Base-by-base conservation (phyloP, 1,284 basidiomycete genomes). In the Omphalotus olearius region DNA sequence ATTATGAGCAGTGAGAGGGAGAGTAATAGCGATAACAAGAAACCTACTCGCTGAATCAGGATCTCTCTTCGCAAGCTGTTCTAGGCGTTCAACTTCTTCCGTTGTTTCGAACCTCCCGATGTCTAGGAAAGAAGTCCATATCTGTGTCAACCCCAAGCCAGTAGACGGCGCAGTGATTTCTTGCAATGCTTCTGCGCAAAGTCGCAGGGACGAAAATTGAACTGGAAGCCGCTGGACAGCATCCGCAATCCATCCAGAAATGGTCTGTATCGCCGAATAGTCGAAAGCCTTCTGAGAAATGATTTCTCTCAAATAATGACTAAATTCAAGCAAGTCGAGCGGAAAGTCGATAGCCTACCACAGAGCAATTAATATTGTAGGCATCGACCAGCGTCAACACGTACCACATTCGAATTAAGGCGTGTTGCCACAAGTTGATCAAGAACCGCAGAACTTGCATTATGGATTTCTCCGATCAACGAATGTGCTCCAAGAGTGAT, bases 91-190 rank as follows among this genome's bases (percentile, higher is more conserved):
- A 47, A 28, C 47, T 28, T 28, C 52, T 9, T 54, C 23, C 6
- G 33, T 13, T 16, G 38, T 51, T 53, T 33, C 53, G 59, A 18
- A 59, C 38, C 52, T 45, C n/a, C 60, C 56, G 28, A 63, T 59
- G 18, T 55, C 47, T 45, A 68, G 71, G 44, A 83, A 62, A 3
- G 63, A 63, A n/a, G 69, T 68, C 82, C 82, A 84, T 30, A 84
- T 73, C 13, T 79, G 70, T 28, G 72, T 67, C 56, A 86, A 60
- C 23, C 83, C 83, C 23, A 75, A 68, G 9, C 84, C 84, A 17
- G 74, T 73, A 14, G 74, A 72, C 4, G 76, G 69, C n/a, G 75
- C 75, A n/a, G 80, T 66, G 3, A 64, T 55, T 3, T 69, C 61
- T 47, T 69, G 65, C 4, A 86, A 65, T 26, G 58, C 53, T 45